Evolutionary conservation across 164 flowering plant species (phyloP), one percentile per base, ranked within the genome.

Genomic region (Cinnamomum micranthum): DNA sequence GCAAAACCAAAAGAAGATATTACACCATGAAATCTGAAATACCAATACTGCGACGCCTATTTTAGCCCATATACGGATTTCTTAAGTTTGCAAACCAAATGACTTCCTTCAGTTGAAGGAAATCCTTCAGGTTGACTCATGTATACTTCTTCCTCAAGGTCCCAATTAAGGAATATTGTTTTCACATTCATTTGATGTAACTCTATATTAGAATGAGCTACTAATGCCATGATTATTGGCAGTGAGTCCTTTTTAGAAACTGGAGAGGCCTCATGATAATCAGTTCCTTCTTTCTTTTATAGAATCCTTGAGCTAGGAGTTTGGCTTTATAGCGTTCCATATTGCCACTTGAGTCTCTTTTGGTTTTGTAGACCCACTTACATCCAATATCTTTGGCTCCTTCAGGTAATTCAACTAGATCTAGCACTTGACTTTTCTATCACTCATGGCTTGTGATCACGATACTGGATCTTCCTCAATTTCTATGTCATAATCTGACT

Each of bases 291-390:
- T 35, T 35, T 35, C 47, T 6, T 6, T 6, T 6, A 35, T 6
- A 6, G 10, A 35, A 35, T 35, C 47, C 47, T 35, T 35, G 6
- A 6, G 47, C 47, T 35, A 35, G 0, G 10, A 35, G 47, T 35
- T 10, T 6, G 1, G 47, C 31, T 10, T 65, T 51, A 50, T 27
- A 51, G 15, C 35, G 0, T 14, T 73, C 62, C 9, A 24, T 50
- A 7, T 23, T 73, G 6, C 23, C 47, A 22, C 4, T 50, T 14
- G 62, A 62, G 23, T 41, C 62, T 10, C 15, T 25, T 74, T 65
- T 66, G 14, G 25, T 74, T 17, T 74, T 74, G 6, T 14, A 74
- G 63, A 65, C 64, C 25, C 63, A 50, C 51, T 74, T 74, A 66
- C 71, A 74, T 1, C 50, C 71, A 50, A 47, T 25, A 6, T 19